phyloP scores from a whole-genome alignment of 2,329 filamentous ascomycete genomes.

The Diaporthe velutina region DNA sequence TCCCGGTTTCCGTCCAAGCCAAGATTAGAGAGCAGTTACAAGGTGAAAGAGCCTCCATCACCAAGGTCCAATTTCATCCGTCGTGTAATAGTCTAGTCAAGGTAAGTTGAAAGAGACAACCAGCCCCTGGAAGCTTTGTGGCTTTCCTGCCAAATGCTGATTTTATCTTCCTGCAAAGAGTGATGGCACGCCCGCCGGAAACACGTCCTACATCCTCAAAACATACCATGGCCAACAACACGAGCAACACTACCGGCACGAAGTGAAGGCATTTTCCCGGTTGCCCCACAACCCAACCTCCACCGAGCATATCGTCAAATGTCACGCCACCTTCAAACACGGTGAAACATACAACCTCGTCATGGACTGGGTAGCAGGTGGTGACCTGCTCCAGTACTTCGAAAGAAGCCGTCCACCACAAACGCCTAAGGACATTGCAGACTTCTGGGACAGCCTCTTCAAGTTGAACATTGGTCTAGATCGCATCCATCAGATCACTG shows the following conservation, averaged over 20 bases:
- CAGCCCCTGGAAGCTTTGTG: neutral
- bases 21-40: neutral
- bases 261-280: neutral
- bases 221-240: neutral
- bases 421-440: neutral
- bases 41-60: neutral
- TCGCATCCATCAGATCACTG: neutral
- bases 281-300: neutral
- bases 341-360: slow-evolving; percentile 5
- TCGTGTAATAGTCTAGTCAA: neutral
- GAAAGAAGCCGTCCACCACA: neutral
- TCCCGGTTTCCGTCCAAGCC: neutral
- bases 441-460: neutral
- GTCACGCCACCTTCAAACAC: neutral
- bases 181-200: too few species aligned
- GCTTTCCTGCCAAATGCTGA: neutral
- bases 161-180: neutral
- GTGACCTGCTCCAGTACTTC: neutral
- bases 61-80: neutral
- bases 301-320: neutral
- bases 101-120: neutral
- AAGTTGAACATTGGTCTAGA: neutral
- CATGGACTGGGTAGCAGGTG: neutral
- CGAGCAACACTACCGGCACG: neutral
- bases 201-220: neutral